Evolutionary conservation across 1,139 yeast genomes (phyloP), one percentile per base, ranked within the genome.

Genomic region (Kodamaea suecica): DNA sequence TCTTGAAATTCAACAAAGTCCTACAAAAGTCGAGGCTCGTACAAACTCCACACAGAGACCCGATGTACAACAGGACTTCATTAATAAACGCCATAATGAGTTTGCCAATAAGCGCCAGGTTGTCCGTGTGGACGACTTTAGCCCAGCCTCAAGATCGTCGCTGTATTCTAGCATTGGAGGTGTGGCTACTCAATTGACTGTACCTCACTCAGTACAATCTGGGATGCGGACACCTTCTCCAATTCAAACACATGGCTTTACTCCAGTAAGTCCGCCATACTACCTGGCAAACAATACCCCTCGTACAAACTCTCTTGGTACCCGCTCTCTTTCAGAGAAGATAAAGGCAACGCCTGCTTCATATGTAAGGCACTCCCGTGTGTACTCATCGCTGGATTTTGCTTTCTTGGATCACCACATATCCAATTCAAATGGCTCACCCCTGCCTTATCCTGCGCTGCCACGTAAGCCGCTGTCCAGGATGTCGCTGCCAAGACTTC

Each of bases 331-430:
- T 23, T 53, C 61, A 17, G 68, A 63, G 17, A 57, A 52, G 33
- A 49, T 61, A 12, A 59, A 55, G 38, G 44, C 59, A 11, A 63
- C 71, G 4, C 72, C 73, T 2, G 59, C 70, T 3, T 61, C 69
- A 3, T 57, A 57, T 38, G 70, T 66, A 3, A 57, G 73, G 37
- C 66, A 62, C 35, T 60, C 62, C 45, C 45, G 70, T 33, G 52
- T 61, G 14, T 63, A 52, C 39, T 59, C 66, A n/a, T 39, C 45
- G 14, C 28, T n/a, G 17, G 47, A 43, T 14, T 34, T 36, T 15
- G 32, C 41, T 19, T 35, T 38, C 15, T 31, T 35, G 28, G 41
- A 35, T 30, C 38, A 35, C 28, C 38, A 35, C 30, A 9, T 31
- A n/a, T 21, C 23, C 12, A 31, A 27, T 15, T 7, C 31, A 9